Percentiles rank a stretch among this genome's conserved stretches.
Evolutionary conservation across 192 early-diverging fungal genomes (phyloP).

Genomic region (Gamsiella multidivaricata): DNA sequence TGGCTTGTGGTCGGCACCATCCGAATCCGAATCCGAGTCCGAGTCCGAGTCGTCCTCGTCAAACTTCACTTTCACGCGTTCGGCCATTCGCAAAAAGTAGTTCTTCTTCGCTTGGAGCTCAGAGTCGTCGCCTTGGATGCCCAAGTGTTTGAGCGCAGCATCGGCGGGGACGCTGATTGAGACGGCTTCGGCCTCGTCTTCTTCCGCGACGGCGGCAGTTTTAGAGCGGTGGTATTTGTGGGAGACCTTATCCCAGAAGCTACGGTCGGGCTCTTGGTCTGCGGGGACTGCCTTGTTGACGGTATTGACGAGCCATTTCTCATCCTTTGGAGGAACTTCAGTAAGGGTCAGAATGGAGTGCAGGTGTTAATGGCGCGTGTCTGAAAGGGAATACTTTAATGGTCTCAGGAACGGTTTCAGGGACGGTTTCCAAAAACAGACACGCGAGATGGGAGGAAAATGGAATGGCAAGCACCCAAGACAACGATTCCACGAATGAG

Average conservation of each 20-base stretch:
- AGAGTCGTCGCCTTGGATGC: conserved; percentile 30
- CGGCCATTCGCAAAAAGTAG: conserved; percentile 45
- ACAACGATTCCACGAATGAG: too few relatives aligned
- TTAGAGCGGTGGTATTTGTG: conserved; percentile 7
- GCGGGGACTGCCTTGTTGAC: conserved; percentile 36
- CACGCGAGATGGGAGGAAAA: too few relatives aligned
- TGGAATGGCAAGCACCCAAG: too few relatives aligned
- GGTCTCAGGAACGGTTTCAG: too few relatives aligned
- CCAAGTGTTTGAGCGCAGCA: conserved; percentile 35
- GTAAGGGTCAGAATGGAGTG: background rate
- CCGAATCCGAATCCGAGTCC: conserved; percentile 37
- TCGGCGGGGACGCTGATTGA: conserved; percentile 45
- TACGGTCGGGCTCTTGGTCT: conserved; percentile 22
- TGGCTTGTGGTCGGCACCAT: background rate
- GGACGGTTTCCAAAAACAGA: too few relatives aligned
- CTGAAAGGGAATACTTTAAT: too few relatives aligned
- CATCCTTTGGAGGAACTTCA: conserved; percentile 44
- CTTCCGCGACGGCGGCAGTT: background rate
- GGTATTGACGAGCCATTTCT: conserved; percentile 49
- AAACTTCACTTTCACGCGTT: conserved; percentile 46
- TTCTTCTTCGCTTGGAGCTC: conserved; percentile 38
- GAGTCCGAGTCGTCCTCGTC: conserved; percentile 44
- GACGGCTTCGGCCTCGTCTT: conserved; percentile 28
- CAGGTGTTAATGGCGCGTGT: too few relatives aligned
- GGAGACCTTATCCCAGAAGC: conserved; percentile 44